These are phyloP conservation scores for Erythrobasidium hasegawianum DNA, from an alignment of 1,284 basidiomycete genomes.

Conservation along the genomic window DNA sequence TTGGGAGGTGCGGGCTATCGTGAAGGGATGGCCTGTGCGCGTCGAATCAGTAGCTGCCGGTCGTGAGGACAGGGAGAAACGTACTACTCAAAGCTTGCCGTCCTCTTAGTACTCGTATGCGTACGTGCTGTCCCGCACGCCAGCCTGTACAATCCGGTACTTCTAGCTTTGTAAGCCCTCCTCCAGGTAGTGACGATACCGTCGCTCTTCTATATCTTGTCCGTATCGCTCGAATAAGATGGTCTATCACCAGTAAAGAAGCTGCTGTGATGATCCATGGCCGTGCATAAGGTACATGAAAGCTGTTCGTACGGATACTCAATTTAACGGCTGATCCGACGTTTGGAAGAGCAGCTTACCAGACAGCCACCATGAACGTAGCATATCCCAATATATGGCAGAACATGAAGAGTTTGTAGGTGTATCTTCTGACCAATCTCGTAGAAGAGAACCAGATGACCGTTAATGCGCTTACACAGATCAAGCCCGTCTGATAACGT, in stretches of 20 bases:
- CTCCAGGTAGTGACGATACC: not conserved
- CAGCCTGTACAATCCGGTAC: not conserved
- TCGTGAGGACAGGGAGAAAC: not conserved
- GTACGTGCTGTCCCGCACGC: slow-evolving; percentile 1
- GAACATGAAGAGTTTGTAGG: not conserved
- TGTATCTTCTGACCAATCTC: not conserved
- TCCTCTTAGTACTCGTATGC: not conserved
- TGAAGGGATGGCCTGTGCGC: not conserved
- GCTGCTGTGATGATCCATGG: not conserved
- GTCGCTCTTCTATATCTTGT: not conserved
- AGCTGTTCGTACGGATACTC: not conserved
- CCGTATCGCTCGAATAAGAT: not conserved
- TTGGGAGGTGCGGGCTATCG: not conserved
- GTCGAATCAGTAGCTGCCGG: too few species aligned
- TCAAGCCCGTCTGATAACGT: not conserved
- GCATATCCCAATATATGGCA: slow-evolving; percentile 3
- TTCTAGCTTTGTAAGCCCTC: not conserved
- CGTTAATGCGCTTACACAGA: not conserved
- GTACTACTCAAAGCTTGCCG: not conserved
- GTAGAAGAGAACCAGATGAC: not conserved
- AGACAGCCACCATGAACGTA: slow-evolving; percentile 1
- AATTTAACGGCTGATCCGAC: not conserved
- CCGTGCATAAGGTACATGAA: not conserved
- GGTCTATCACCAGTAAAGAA: not conserved
- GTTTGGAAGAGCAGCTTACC: not conserved